A percentile compares a stretch with the other conserved stretches of the same genome.
These are phyloP conservation scores for Leccinum broughii DNA, from an alignment of 768 basidiomycete genomes.

Conservation along the genomic window DNA sequence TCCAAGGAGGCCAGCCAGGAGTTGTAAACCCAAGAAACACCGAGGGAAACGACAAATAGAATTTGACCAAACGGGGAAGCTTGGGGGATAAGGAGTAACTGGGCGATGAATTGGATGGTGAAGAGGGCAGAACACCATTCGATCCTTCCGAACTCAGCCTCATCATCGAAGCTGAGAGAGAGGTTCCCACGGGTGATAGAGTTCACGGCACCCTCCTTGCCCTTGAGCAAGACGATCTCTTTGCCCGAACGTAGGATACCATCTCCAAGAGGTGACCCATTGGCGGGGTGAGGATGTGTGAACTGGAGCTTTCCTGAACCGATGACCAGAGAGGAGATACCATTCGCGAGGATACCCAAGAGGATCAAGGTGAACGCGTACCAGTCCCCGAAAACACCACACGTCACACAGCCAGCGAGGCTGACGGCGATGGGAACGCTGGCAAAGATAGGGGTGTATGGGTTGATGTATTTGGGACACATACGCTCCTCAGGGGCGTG, in stretches of 20 bases:
- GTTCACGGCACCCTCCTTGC: constrained; percentile 12
- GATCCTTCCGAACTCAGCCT: neutral
- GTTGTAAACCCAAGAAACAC: too few species aligned
- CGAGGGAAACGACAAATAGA: too few species aligned
- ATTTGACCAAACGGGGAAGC: constrained; percentile 15
- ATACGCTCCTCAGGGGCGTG: neutral
- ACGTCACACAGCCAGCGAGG: too few species aligned
- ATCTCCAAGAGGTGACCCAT: constrained; percentile 23
- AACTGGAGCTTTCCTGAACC: constrained; percentile 22
- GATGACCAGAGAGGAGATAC: constrained; percentile 3
- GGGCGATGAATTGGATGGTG: constrained; percentile 24
- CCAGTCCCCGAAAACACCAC: too few species aligned
- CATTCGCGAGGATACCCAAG: too few species aligned
- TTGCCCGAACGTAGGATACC: constrained; percentile 15
- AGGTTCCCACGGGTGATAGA: constrained; percentile 11
- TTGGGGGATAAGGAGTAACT: constrained; percentile 27
- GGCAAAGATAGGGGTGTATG: too few species aligned
- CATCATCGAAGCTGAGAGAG: neutral
- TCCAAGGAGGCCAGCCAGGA: too few species aligned
- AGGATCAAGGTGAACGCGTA: too few species aligned
- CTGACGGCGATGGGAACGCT: too few species aligned
- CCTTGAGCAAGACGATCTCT: constrained; percentile 6
- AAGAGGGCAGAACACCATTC: constrained; percentile 20
- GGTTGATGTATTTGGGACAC: too few species aligned
- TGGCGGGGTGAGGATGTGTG: constrained; percentile 14